These are phyloP conservation scores for Pleurostoma richardsiae DNA, from an alignment of 2,329 filamentous ascomycete genomes.

Conservation along the genomic window DNA sequence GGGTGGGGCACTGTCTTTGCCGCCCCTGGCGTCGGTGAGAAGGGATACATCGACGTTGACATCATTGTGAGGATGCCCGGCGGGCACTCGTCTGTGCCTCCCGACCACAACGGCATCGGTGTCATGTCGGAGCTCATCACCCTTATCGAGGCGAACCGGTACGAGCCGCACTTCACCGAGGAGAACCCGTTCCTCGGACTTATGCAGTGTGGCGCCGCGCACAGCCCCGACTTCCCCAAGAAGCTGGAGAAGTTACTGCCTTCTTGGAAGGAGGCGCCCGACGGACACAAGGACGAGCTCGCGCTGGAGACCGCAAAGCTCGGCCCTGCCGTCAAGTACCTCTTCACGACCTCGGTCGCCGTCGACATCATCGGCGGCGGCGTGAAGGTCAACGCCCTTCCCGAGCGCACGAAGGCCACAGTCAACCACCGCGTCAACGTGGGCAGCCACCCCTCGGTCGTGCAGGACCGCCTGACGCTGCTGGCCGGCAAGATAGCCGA, in stretches of 20 bases:
- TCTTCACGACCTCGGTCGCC: conserved; percentile 58
- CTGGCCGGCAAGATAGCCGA: conserved; percentile 42
- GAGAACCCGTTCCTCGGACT: conserved; percentile 35
- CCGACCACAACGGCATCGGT: conserved; percentile 49
- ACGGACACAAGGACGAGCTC: conserved; percentile 30
- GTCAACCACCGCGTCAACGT: conserved; percentile 59
- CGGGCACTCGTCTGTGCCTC: conserved; percentile 56
- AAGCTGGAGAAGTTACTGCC: conserved; percentile 34
- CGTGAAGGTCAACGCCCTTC: conserved; percentile 63
- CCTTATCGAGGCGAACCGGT: conserved; percentile 40
- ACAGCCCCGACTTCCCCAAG: conserved; percentile 37
- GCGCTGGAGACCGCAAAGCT: conserved; percentile 43
- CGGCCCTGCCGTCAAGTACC: conserved; percentile 33
- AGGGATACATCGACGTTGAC: conserved; percentile 54
- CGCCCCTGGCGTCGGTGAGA: conserved; percentile 54
- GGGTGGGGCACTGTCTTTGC: conserved; percentile 46
- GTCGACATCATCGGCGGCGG: conserved; percentile 59
- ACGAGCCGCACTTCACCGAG: conserved; percentile 30
- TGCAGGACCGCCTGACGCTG: conserved; percentile 45
- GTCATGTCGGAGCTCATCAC: conserved; percentile 37
- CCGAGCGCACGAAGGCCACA: conserved; percentile 50
- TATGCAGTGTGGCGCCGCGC: conserved; percentile 33
- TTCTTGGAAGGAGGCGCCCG: conserved; percentile 18
- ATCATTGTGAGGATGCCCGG: conserved; percentile 53
- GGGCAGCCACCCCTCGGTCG: conserved; percentile 43